Evolutionary conservation across 192 early-diverging fungal species (phyloP).

Genomic region (Phlyctochytrium bullatum): DNA sequence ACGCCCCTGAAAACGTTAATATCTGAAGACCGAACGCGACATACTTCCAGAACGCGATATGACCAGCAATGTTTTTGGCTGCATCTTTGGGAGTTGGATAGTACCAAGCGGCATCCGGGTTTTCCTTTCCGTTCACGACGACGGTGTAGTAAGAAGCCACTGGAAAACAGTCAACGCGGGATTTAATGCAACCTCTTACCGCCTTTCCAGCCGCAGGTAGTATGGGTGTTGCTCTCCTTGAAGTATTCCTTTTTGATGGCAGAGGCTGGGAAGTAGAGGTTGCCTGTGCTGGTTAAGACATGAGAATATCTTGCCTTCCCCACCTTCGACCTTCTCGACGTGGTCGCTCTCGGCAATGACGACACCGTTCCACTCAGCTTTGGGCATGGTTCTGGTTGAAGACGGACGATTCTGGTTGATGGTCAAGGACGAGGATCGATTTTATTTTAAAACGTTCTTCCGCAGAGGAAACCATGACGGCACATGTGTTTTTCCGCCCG

Average conservation of each 20-base stretch:
- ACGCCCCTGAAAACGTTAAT: no score
- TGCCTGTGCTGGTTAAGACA: not conserved
- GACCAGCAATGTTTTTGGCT: constrained; percentile 38
- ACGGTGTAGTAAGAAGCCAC: constrained; percentile 48
- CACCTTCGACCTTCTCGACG: constrained; percentile 44
- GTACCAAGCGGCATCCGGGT: constrained; percentile 47
- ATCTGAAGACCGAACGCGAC: not conserved
- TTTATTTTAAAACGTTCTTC: no score
- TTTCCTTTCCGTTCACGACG: constrained; percentile 44
- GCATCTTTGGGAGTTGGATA: constrained; percentile 47
- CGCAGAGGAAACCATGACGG: no score
- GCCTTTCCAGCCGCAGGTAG: constrained; percentile 49
- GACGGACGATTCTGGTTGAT: not conserved
- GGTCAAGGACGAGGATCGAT: no score
- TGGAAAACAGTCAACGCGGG: no score
- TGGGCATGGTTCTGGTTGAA: constrained; percentile 1
- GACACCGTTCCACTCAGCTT: constrained; percentile 10
- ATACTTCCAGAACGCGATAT: constrained; percentile 55
- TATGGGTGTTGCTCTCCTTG: constrained; percentile 29
- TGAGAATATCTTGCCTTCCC: not conserved
- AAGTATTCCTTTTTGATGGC: constrained; percentile 43
- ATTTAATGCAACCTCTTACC: constrained; percentile 10
- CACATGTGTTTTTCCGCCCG: no score
- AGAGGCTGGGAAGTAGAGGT: constrained; percentile 38
- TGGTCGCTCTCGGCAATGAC: constrained; percentile 40